Evolutionary conservation across 139 green algal genomes (phyloP).

Genomic region (Chlorella sp.): DNA sequence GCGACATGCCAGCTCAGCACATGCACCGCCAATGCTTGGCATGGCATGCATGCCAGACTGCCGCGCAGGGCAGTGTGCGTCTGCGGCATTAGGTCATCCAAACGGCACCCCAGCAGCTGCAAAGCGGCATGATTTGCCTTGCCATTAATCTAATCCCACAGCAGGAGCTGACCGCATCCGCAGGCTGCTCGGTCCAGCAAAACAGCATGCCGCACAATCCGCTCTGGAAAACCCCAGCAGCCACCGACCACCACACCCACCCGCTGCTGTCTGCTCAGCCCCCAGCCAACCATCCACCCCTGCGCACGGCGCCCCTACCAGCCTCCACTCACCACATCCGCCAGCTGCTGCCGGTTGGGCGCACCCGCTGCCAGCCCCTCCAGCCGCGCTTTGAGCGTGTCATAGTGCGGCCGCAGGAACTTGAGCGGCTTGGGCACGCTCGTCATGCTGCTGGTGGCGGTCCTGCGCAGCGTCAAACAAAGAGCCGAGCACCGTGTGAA

Average conservation of each 20-base stretch:
- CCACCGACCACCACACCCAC: too few relatives aligned
- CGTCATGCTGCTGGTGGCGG: conserved; percentile 96
- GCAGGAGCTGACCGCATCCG: too few relatives aligned
- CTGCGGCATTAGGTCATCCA: too few relatives aligned
- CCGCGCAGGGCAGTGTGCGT: not conserved
- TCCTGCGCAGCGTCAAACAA: conserved; percentile 39
- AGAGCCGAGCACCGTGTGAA: too few relatives aligned
- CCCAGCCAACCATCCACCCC: too few relatives aligned
- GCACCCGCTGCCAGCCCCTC: conserved; percentile 59
- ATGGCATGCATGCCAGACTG: not conserved
- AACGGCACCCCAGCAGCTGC: too few relatives aligned
- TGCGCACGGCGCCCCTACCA: not conserved
- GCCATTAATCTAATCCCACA: too few relatives aligned
- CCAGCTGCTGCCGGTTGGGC: conserved; percentile 71
- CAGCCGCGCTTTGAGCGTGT: conserved; percentile 73
- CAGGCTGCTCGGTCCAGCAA: too few relatives aligned
- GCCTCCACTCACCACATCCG: conserved; percentile 78
- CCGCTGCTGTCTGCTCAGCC: too few relatives aligned
- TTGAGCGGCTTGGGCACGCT: conserved; percentile 99
- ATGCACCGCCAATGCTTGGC: not conserved
- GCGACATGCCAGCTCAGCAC: not conserved
- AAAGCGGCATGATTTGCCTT: too few relatives aligned
- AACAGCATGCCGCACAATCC: too few relatives aligned
- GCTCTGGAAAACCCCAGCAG: too few relatives aligned
- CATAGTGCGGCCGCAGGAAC: conserved; percentile 94